Evolutionary conservation across 2,329 filamentous ascomycete species (phyloP).

Genomic region (Didymella exigua): DNA sequence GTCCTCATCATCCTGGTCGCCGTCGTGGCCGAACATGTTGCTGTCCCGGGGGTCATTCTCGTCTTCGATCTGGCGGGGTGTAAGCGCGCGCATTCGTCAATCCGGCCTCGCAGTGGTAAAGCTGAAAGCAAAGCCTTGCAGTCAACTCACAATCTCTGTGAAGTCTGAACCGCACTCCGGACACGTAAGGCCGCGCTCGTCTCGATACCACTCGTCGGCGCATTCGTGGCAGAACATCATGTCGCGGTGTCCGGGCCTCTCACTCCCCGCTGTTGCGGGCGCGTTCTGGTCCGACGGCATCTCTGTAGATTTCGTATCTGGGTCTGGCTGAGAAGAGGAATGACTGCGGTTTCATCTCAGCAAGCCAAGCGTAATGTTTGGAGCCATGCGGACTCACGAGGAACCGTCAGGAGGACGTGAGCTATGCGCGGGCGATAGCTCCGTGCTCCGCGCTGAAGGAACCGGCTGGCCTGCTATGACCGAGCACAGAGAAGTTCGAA

Average conservation of each 20-base stretch:
- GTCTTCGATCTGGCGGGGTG: constrained; percentile 50
- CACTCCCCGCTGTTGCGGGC: constrained; percentile 12
- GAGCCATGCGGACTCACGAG: constrained; percentile 20
- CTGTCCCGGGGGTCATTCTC: constrained; percentile 68
- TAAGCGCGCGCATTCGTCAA: constrained; percentile 25
- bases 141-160: constrained; percentile 77
- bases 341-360: constrained; percentile 12
- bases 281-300: constrained; percentile 29
- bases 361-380: background rate
- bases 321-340: constrained; percentile 4
- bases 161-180: constrained; percentile 79
- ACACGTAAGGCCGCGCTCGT: constrained; percentile 72
- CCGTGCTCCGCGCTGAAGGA: constrained; percentile 33
- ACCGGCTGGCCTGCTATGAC: constrained; percentile 23
- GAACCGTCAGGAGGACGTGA: constrained; percentile 18
- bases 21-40: constrained; percentile 32
- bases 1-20: constrained; percentile 38
- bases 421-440: constrained; percentile 17
- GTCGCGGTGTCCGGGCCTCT: constrained; percentile 55
- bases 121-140: constrained; percentile 15
- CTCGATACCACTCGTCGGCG: constrained; percentile 77
- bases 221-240: constrained; percentile 88
- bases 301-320: constrained; percentile 10
- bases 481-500: constrained; percentile 18
- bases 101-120: background rate